These are phyloP conservation scores for Penicillium subrubescens DNA, from an alignment of 495 filamentous ascomycete genomes.

Conservation along the genomic window DNA sequence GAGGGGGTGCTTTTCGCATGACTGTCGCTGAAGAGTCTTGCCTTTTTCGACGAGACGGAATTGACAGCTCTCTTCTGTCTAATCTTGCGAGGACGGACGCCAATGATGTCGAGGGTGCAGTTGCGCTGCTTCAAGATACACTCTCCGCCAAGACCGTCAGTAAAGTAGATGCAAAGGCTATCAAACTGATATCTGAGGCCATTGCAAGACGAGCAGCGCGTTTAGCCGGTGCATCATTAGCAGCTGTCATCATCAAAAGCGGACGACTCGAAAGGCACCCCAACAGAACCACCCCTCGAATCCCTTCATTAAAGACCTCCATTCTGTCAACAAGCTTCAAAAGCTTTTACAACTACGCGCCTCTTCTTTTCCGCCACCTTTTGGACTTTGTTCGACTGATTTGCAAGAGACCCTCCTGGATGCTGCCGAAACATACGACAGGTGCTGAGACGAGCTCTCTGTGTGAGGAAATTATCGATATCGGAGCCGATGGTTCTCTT, in stretches of 20 bases:
- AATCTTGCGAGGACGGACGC: neutral
- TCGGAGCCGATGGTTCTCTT: neutral
- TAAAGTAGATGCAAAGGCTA: slow-evolving; percentile 7
- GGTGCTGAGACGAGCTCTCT: neutral
- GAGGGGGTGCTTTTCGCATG: neutral
- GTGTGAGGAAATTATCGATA: neutral
- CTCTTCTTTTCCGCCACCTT: neutral
- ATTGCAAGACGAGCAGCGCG: slow-evolving; percentile 26
- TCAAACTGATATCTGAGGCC: slow-evolving; percentile 20
- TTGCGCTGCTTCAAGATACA: neutral
- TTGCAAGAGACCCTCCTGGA: slow-evolving; percentile 1
- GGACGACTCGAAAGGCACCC: slow-evolving; percentile 8
- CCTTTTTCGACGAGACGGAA: neutral
- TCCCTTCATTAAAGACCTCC: neutral
- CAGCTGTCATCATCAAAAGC: slow-evolving; percentile 26
- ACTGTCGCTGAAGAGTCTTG: neutral
- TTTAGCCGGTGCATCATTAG: slow-evolving; percentile 25
- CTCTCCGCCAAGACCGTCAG: neutral
- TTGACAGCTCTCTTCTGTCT: slow-evolving; percentile 1
- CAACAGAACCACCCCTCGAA: neutral
- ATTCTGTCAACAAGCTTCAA: neutral
- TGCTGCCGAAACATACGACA: neutral
- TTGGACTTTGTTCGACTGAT: neutral
- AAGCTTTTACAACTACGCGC: neutral
- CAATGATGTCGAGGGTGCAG: neutral